Base-by-base conservation (phyloP, 2,329 filamentous ascomycete genomes). In the Penicillium sp. region DNA sequence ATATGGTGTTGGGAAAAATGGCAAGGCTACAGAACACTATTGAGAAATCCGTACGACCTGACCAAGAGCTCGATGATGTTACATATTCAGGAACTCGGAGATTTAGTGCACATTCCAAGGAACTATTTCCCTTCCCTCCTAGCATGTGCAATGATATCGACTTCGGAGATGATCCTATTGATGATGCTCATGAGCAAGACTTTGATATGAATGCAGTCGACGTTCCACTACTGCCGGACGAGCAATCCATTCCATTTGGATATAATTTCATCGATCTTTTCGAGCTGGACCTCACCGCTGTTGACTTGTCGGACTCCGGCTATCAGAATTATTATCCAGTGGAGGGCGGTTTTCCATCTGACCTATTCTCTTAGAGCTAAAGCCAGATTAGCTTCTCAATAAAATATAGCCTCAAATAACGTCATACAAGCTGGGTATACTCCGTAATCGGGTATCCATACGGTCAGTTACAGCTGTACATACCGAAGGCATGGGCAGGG, bases 1-100 rank as follows among this genome's bases (percentile, higher is more conserved):
- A 35, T 21, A 56, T 56, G 53, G 35, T 56, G 20, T 12, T 56
- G 24, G 46, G 20, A 9, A 56, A 56, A n/a, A 56, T 56, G 45
- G 18, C 21, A 11, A 56, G n/a, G 11, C 9, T 56, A 33, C 51
- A 21, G 35, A 30, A 35, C 18, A 46, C 26, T 6, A 23, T 47
- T 28, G 51, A 47, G 28, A 45, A 20, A 23, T 3, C 1, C 43
- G 21, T 16, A 24, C 18, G 43, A 45, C 11, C 7, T 1, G 35
- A 20, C 21, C 40, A 3, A 23, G 51, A 5, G 5, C 12, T 30
- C 14, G 51, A 53, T 53, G 42, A 4, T 53, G n/a, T 53, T 9
- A 40, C 5, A 33, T 33, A n/a, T n/a, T n/a, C n/a, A n/a, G n/a
- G n/a, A n/a, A n/a, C n/a, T n/a, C 28, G 21, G 26, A 20, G 9